Evolutionary conservation across 1,284 basidiomycete genomes (phyloP).

Genomic region (Melampsora americana): DNA sequence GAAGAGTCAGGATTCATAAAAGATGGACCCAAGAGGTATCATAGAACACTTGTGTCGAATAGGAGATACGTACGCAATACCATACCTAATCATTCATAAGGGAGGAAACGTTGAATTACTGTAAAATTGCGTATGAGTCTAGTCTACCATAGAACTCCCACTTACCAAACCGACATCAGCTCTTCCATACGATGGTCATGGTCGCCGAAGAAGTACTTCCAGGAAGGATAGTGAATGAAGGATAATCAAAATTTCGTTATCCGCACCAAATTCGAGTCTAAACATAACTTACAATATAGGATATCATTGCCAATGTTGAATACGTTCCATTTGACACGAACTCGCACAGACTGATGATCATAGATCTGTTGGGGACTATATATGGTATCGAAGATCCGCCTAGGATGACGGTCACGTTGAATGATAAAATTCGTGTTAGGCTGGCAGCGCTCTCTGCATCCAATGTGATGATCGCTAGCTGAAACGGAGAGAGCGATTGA

Average conservation of each 20-base stretch:
- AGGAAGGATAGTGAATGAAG: neutral
- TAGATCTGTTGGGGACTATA: neutral
- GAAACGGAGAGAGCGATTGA: neutral
- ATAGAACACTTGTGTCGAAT: neutral
- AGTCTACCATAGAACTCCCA: neutral
- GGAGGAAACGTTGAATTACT: neutral
- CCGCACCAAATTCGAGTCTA: neutral
- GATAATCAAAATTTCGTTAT: neutral
- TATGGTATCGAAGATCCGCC: neutral
- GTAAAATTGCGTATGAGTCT: neutral
- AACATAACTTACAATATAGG: neutral
- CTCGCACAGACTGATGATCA: neutral
- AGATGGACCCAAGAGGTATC: neutral
- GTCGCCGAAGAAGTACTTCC: neutral
- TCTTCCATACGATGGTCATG: neutral
- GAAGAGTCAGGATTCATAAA: neutral
- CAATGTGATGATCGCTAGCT: too few relatives aligned
- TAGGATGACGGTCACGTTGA: neutral
- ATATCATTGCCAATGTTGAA: neutral
- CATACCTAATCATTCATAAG: neutral
- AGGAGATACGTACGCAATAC: neutral
- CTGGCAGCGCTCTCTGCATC: neutral
- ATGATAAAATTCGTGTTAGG: neutral
- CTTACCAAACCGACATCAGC: constrained; percentile 2
- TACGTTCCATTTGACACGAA: neutral